These are phyloP conservation scores for Tolypocladium sp. DNA, from an alignment of 2,329 filamentous ascomycete genomes.

Conservation along the genomic window DNA sequence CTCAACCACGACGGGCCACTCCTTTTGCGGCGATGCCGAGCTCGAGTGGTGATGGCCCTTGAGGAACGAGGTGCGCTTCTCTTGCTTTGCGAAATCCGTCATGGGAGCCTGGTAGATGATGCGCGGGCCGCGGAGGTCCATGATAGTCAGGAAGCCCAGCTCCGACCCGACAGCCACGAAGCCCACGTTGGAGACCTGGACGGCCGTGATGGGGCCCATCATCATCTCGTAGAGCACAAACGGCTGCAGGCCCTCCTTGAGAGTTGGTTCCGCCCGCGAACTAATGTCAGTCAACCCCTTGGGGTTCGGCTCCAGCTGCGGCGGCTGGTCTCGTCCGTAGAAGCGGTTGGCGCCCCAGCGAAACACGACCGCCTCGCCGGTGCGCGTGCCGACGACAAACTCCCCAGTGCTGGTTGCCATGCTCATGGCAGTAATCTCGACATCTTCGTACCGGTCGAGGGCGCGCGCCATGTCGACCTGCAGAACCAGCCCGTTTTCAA, in stretches of 20 bases:
- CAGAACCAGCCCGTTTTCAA: slow-evolving; percentile 74
- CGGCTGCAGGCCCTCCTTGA: slow-evolving; percentile 77
- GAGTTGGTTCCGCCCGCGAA: slow-evolving; percentile 56
- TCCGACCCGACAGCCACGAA: slow-evolving; percentile 86
- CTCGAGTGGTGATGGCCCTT: slow-evolving; percentile 25
- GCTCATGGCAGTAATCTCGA: slow-evolving; percentile 71
- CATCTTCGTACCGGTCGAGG: slow-evolving; percentile 65
- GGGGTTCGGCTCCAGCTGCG: slow-evolving; percentile 47
- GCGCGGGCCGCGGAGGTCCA: slow-evolving; percentile 80
- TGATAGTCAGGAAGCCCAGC: slow-evolving; percentile 67
- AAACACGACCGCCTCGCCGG: slow-evolving; percentile 81
- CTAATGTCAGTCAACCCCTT: slow-evolving; percentile 69
- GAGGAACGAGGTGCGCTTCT: slow-evolving; percentile 67
- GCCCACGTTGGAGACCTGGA: slow-evolving; percentile 84
- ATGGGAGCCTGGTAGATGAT: slow-evolving; percentile 71
- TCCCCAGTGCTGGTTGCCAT: slow-evolving; percentile 77
- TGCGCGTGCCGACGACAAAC: slow-evolving; percentile 69
- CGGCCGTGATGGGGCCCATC: slow-evolving; percentile 68
- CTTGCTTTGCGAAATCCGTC: slow-evolving; percentile 64
- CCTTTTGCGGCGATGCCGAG: slow-evolving; percentile 35
- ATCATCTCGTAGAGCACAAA: slow-evolving; percentile 74
- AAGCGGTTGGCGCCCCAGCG: slow-evolving; percentile 77
- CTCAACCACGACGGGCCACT: slow-evolving; percentile 75
- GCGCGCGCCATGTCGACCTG: slow-evolving; percentile 84
- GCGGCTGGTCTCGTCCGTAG: slow-evolving; percentile 50